Conservation (phyloP, 1,284 basidiomycete genomes). For the Cerrena zonata region DNA sequence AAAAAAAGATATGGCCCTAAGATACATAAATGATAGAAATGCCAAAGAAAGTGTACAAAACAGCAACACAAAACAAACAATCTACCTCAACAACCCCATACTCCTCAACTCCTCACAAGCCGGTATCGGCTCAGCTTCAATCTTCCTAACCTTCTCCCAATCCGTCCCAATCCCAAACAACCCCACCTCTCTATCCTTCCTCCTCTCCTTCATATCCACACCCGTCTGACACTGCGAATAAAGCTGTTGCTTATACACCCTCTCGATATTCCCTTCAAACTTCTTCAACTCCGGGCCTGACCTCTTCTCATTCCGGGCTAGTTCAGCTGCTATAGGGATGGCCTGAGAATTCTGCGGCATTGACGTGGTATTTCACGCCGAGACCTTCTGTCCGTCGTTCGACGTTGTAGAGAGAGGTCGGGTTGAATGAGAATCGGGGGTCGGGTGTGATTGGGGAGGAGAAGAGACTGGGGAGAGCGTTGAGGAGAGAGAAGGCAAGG, state of each 20-base stretch:
- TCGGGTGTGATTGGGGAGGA: slow-evolving; percentile 63
- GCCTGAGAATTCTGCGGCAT: slow-evolving; percentile 68
- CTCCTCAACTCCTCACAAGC: slow-evolving; percentile 72
- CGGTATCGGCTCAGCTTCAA: slow-evolving; percentile 59
- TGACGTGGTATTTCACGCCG: slow-evolving; percentile 82
- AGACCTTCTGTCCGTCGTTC: slow-evolving; percentile 65
- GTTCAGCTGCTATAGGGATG: slow-evolving; percentile 74
- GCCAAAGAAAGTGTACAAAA: background rate
- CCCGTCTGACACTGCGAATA: slow-evolving; percentile 67
- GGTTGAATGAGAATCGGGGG: slow-evolving; percentile 74
- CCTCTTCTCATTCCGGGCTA: slow-evolving; percentile 47
- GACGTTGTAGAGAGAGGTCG: slow-evolving; percentile 52
- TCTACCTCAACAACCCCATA: slow-evolving; percentile 45
- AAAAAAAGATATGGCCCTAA: background rate
- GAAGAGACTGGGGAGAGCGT: slow-evolving; percentile 78
- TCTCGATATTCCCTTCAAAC: slow-evolving; percentile 71
- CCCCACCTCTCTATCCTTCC: slow-evolving; percentile 73
- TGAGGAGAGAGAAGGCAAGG: slow-evolving; percentile 79
- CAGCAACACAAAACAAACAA: background rate
- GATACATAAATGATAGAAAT: background rate
- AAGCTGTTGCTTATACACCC: slow-evolving; percentile 63
- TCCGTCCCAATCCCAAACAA: slow-evolving; percentile 86
- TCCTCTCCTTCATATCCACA: slow-evolving; percentile 55
- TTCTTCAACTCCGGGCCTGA: slow-evolving; percentile 35
- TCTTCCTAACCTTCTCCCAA: slow-evolving; percentile 74